phyloP scores from a whole-genome alignment of 179 eudicot genomes.

The Dionaea muscipula region DNA sequence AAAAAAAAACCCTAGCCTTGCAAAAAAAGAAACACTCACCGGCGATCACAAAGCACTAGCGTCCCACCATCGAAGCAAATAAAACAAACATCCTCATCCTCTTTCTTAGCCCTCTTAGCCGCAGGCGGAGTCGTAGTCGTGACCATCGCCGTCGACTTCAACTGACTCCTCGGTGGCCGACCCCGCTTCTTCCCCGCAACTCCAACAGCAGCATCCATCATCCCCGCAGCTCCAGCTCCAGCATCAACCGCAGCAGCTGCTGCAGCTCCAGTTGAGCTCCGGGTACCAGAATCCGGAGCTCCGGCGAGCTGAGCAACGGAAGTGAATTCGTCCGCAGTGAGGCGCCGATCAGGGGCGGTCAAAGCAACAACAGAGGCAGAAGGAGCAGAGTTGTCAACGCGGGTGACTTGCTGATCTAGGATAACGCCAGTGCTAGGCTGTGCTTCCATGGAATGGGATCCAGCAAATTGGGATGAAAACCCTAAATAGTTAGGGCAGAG shows the following conservation, averaged over 20 bases:
- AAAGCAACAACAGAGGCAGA: too few relatives aligned
- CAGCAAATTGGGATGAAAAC: too few relatives aligned
- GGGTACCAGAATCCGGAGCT: too few relatives aligned
- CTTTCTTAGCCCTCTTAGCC: slow-evolving; percentile 30
- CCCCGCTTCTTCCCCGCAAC: slow-evolving; percentile 47
- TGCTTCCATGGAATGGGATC: too few relatives aligned
- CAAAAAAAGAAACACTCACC: slow-evolving; percentile 27
- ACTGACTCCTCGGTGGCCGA: slow-evolving; percentile 46
- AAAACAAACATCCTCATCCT: slow-evolving; percentile 87
- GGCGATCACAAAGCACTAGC: slow-evolving; percentile 77
- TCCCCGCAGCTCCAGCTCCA: background rate
- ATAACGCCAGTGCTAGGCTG: too few relatives aligned
- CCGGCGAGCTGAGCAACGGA: too few relatives aligned
- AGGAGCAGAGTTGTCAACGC: too few relatives aligned
- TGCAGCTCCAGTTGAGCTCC: too few relatives aligned
- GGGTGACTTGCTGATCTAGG: too few relatives aligned
- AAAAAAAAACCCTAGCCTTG: background rate
- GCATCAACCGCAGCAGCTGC: slow-evolving; percentile 7
- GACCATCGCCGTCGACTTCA: slow-evolving; percentile 2
- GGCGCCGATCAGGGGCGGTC: background rate
- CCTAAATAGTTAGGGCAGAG: too few relatives aligned
- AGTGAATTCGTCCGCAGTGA: too few relatives aligned
- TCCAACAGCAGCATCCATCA: slow-evolving; percentile 6
- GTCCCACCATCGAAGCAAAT: slow-evolving; percentile 90
- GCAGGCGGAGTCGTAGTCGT: slow-evolving; percentile 14